Evolutionary conservation across 805 yeast species (phyloP).

Genomic region (Cyberlindnera japonica): DNA sequence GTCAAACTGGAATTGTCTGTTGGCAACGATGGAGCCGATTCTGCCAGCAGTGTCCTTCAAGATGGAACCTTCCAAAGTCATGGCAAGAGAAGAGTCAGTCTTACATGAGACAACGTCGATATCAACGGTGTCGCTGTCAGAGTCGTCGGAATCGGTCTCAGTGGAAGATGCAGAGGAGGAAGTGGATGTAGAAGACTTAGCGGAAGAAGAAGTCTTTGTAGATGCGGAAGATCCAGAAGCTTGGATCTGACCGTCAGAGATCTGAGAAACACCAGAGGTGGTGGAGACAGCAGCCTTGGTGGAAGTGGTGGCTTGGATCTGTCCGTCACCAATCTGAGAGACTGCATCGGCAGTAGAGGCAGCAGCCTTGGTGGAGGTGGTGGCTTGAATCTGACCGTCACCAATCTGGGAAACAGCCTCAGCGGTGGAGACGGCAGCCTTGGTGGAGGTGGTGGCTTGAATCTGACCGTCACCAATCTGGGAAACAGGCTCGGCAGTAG

Average conservation of each 20-base stretch:
- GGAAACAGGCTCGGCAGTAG: slow-evolving; percentile 22
- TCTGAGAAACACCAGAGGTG: slow-evolving; percentile 20
- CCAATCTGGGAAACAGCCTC: slow-evolving; percentile 25
- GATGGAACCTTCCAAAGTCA: slow-evolving; percentile 47
- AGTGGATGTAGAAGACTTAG: slow-evolving; percentile 12
- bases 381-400: slow-evolving; percentile 32
- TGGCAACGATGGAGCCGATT: slow-evolving; percentile 76
- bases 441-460: slow-evolving; percentile 30
- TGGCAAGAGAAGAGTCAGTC: slow-evolving; percentile 45
- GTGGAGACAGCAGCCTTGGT: slow-evolving; percentile 34
- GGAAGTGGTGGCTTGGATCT: slow-evolving; percentile 17
- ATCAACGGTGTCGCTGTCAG: slow-evolving; percentile 19
- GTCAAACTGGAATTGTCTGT: slow-evolving; percentile 83
- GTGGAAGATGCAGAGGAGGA: slow-evolving; percentile 29
- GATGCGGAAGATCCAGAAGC: slow-evolving; percentile 46
- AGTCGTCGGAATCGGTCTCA: slow-evolving; percentile 17
- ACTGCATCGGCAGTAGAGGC: slow-evolving; percentile 10
- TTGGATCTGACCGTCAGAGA: slow-evolving; percentile 14
- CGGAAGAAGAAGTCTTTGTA: slow-evolving; percentile 48
- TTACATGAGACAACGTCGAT: slow-evolving; percentile 40
- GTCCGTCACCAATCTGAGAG: slow-evolving; percentile 15
- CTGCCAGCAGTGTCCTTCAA: slow-evolving; percentile 60
- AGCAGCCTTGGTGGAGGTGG: slow-evolving; percentile 18
- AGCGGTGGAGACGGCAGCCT: slow-evolving; percentile 26
- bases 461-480: slow-evolving; percentile 32